phyloP scores from a whole-genome alignment of 768 basidiomycete genomes.

The Leccinum arenicola region DNA sequence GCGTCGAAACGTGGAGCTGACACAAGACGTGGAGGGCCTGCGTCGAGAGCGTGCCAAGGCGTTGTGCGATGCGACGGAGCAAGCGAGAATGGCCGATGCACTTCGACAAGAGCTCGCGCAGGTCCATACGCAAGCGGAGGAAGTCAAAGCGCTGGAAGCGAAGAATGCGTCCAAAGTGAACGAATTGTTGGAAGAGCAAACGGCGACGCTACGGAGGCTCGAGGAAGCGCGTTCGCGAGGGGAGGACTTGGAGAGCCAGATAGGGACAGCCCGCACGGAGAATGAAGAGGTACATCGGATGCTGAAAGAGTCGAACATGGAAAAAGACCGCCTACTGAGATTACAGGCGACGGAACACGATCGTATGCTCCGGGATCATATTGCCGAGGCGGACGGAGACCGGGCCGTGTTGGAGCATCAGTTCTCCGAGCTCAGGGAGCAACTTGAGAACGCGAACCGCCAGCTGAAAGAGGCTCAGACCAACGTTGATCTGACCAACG shows the following conservation, averaged over 20 bases:
- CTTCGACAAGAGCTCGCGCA: slow-evolving; percentile 63
- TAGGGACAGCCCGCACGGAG: slow-evolving; percentile 66
- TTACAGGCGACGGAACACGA: slow-evolving; percentile 71
- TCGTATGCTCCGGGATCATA: slow-evolving; percentile 75
- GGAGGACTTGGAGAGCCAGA: slow-evolving; percentile 74
- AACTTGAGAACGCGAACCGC: slow-evolving; percentile 56
- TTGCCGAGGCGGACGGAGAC: slow-evolving; percentile 91
- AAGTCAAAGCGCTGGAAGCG: slow-evolving; percentile 63
- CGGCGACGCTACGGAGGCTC: slow-evolving; percentile 62
- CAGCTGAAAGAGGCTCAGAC: slow-evolving; percentile 62
- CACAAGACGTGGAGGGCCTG: slow-evolving; percentile 53
- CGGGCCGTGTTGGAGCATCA: slow-evolving; percentile 90
- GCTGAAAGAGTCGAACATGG: slow-evolving; percentile 61
- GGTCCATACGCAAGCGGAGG: slow-evolving; percentile 60
- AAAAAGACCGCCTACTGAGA: slow-evolving; percentile 76
- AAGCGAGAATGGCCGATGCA: slow-evolving; percentile 54
- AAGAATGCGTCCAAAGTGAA: slow-evolving; percentile 62
- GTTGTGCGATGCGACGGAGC: slow-evolving; percentile 66
- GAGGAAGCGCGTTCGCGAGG: slow-evolving; percentile 74
- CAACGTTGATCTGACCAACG: slow-evolving; percentile 60
- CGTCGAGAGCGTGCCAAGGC: slow-evolving; percentile 53
- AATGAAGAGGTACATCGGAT: slow-evolving; percentile 64
- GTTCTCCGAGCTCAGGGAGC: slow-evolving; percentile 67
- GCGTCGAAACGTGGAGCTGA: slow-evolving; percentile 56
- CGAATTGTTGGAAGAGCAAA: slow-evolving; percentile 71